Base-by-base conservation (phyloP, 2,329 filamentous ascomycete species). In the Curvularia verruculosa region DNA sequence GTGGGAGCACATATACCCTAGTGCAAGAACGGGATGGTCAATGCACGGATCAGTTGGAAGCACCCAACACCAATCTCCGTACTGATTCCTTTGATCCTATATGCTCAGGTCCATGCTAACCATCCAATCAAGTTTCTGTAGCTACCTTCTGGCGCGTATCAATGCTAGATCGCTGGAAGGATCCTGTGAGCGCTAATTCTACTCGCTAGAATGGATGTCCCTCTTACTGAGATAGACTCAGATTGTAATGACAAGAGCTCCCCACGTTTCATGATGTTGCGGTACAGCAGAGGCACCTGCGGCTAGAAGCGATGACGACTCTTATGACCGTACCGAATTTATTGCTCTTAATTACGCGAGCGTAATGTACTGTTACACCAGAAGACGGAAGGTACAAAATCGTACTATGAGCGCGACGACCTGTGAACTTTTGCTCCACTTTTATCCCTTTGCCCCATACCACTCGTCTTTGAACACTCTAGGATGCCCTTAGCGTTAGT, bases 11-110 rank as follows among this genome's bases (percentile, higher is more conserved):
- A 28, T 10, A 29, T 19, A 9, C 24, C 12, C 43, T 36, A 24
- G 29, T 18, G 45, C 13, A 34, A 28, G 21, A 48, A 23, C 3
- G 29, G 46, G 46, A 49, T 39, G 31, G 46, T 39, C 31, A 21
- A n/a, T 49, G 46, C 46, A 49, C 46, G 31, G 46, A 39, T 39
- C 46, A 49, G n/a, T 28, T 49, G 2, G 23, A 36, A 49, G 34
- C 29, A 21, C n/a, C 24, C 43, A 19, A 31, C 26, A 28, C 18
- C 26, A n/a, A 24, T 15, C 7, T 41, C 31, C 12, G 23, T 19
- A 15, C 24, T 4, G 43, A 45, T 6, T 29, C 26, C 24, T 29
- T 19, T 10, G 13, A 45, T 45, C 43, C 26, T 45, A 12, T 8
- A 21, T 29, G 15, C 43, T 29, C n/a, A 19, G 26, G 10, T 31